Percentiles rank a stretch among this genome's conserved stretches.
These are phyloP conservation scores for Neurospora sp. DNA, from an alignment of 495 filamentous ascomycete genomes.

Conservation along the genomic window DNA sequence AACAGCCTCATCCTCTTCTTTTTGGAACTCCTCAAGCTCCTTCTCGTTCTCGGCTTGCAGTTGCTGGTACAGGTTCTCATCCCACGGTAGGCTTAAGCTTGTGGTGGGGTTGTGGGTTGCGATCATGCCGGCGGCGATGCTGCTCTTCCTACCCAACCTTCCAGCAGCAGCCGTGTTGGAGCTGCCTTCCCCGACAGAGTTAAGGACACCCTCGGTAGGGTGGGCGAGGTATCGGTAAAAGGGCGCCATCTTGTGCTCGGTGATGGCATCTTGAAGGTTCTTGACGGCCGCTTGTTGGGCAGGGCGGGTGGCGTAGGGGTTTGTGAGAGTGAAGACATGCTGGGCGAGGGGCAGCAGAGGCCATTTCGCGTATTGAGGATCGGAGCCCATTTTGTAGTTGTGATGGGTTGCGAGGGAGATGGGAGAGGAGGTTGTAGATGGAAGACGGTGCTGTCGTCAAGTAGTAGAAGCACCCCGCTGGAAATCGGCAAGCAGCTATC, in stretches of 20 bases:
- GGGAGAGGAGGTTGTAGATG: neutral
- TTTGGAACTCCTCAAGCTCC: slow-evolving; percentile 84
- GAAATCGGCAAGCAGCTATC: neutral
- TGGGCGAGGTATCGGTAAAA: slow-evolving; percentile 93
- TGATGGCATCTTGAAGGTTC: slow-evolving; percentile 84
- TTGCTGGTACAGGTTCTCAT: slow-evolving; percentile 77
- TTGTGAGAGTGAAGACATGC: slow-evolving; percentile 94
- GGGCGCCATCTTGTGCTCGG: slow-evolving; percentile 90
- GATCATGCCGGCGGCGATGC: slow-evolving; percentile 58
- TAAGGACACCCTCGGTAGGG: slow-evolving; percentile 84
- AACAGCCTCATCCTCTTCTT: slow-evolving; percentile 87
- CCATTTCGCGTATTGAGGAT: slow-evolving; percentile 94
- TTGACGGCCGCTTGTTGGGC: slow-evolving; percentile 66
- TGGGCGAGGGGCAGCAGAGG: slow-evolving; percentile 86
- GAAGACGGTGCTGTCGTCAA: neutral
- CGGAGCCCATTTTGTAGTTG: slow-evolving; percentile 65
- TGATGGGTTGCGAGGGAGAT: neutral
- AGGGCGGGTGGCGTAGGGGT: slow-evolving; percentile 60
- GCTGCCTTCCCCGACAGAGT: slow-evolving; percentile 60
- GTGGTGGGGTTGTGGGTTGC: slow-evolving; percentile 52
- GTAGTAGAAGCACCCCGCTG: neutral
- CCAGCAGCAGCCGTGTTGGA: slow-evolving; percentile 30
- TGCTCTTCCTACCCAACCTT: slow-evolving; percentile 42
- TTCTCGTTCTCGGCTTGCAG: slow-evolving; percentile 80
- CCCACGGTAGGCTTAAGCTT: slow-evolving; percentile 71